These are phyloP conservation scores for Chenopodium formosanum DNA, from an alignment of 148 eudicot genomes.

Conservation along the genomic window DNA sequence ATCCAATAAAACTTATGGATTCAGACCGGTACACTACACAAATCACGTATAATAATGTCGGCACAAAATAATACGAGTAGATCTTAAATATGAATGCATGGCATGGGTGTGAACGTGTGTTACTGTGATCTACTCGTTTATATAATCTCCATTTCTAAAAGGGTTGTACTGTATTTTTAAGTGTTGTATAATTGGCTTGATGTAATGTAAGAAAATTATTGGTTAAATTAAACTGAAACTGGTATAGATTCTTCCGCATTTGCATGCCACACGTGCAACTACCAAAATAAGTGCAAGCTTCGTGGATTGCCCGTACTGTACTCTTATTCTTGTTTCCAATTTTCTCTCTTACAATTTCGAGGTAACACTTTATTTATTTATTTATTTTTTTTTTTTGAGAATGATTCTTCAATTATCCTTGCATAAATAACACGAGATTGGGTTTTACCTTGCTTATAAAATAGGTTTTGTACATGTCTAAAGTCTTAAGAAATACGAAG, in stretches of 20 bases:
- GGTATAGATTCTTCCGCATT: slow-evolving; percentile 7
- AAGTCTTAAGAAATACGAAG: too few relatives aligned
- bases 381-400: too few relatives aligned
- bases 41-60: not conserved
- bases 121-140: not conserved
- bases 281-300: not conserved
- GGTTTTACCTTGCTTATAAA: too few relatives aligned
- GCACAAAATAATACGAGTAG: not conserved
- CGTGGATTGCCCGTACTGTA: not conserved
- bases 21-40: too few relatives aligned
- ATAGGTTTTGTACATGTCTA: too few relatives aligned
- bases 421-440: too few relatives aligned
- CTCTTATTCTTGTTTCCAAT: not conserved
- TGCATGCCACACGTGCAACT: slow-evolving; percentile 17
- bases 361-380: not conserved
- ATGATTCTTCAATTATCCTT: too few relatives aligned
- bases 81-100: not conserved
- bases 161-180: too few relatives aligned
- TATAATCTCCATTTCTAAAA: too few relatives aligned
- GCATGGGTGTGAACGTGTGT: not conserved
- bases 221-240: not conserved
- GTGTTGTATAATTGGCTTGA: too few relatives aligned
- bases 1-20: too few relatives aligned
- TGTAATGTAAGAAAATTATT: not conserved
- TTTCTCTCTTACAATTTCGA: not conserved